Conservation (phyloP, 768 basidiomycete genomes). For the Naganishia kalamii region DNA sequence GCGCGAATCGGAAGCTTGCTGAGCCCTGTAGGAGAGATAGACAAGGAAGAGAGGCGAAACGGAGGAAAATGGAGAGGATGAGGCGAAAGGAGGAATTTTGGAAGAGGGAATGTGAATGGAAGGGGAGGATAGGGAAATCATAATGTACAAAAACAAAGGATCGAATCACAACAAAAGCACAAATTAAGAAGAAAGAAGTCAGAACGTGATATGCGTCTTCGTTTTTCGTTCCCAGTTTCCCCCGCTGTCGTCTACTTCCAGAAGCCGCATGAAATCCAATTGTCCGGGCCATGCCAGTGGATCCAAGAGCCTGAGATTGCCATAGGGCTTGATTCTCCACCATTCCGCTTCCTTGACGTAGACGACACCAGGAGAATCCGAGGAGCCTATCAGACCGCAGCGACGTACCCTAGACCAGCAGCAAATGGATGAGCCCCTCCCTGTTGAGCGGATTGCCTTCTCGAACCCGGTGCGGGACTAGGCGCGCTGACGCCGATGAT, state of each 20-base stretch:
- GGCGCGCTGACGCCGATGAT: conserved; percentile 45
- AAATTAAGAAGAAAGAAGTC: conserved; percentile 6
- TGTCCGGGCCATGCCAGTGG: not conserved
- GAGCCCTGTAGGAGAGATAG: conserved; percentile 6
- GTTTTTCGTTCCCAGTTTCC: not conserved
- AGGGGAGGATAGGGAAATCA: not conserved
- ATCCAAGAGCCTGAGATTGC: not conserved
- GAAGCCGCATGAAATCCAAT: not conserved
- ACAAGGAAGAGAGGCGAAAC: not conserved
- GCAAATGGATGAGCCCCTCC: conserved; percentile 43
- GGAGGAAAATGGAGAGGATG: not conserved
- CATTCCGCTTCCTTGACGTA: not conserved
- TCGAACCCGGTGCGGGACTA: conserved; percentile 35
- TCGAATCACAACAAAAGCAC: conserved; percentile 3
- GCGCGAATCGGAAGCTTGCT: conserved; percentile 26
- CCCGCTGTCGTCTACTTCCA: not conserved
- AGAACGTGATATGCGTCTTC: not conserved
- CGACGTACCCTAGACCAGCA: conserved; percentile 26
- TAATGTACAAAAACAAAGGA: not conserved
- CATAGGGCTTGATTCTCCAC: not conserved
- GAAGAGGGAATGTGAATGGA: not conserved
- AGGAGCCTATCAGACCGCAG: not conserved
- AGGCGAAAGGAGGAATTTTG: not conserved
- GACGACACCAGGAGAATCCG: not conserved
- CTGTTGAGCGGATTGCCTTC: conserved; percentile 37